phyloP scores from a whole-genome alignment of 768 basidiomycete genomes.

The Jaapia argillacea region DNA sequence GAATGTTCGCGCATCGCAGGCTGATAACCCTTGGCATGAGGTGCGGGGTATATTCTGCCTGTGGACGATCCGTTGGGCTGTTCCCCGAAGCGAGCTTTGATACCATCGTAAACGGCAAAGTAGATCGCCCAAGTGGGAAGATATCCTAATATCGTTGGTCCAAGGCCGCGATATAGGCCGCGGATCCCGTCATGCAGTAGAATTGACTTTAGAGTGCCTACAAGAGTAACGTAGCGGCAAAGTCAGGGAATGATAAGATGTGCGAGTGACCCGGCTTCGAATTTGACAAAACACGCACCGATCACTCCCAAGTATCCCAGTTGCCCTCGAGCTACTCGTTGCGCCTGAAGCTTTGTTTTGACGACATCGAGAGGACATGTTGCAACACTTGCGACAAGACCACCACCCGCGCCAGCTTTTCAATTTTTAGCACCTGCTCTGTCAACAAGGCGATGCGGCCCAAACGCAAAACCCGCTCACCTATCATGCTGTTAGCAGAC shows the following conservation, averaged over 20 bases:
- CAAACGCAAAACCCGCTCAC: conserved; percentile 27
- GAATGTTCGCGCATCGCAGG: conserved; percentile 73
- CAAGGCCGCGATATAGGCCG: conserved; percentile 94
- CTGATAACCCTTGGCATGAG: conserved; percentile 81
- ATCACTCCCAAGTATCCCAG: conserved; percentile 40
- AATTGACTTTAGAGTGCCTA: conserved; percentile 50
- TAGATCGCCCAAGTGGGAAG: conserved; percentile 99
- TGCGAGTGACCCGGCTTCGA: too few relatives aligned
- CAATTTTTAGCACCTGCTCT: background rate
- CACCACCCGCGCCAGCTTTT: conserved; percentile 89
- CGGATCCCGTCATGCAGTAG: conserved; percentile 62
- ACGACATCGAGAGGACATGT: conserved; percentile 97
- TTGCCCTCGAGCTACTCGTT: conserved; percentile 59
- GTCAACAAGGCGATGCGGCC: background rate
- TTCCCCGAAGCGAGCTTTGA: conserved; percentile 72
- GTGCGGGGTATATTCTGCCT: conserved; percentile 66
- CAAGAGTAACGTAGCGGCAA: conserved; percentile 1
- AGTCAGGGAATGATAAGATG: conserved; percentile 14
- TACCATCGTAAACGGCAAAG: conserved; percentile 94
- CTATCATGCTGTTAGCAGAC: conserved; percentile 76
- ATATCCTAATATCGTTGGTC: conserved; percentile 93
- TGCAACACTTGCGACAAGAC: conserved; percentile 83
- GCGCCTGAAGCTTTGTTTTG: conserved; percentile 97
- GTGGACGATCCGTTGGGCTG: conserved; percentile 26
- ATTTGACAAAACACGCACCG: conserved; percentile 9